Conservation (phyloP, 768 basidiomycete genomes). For the Phanerochaete sordida region DNA sequence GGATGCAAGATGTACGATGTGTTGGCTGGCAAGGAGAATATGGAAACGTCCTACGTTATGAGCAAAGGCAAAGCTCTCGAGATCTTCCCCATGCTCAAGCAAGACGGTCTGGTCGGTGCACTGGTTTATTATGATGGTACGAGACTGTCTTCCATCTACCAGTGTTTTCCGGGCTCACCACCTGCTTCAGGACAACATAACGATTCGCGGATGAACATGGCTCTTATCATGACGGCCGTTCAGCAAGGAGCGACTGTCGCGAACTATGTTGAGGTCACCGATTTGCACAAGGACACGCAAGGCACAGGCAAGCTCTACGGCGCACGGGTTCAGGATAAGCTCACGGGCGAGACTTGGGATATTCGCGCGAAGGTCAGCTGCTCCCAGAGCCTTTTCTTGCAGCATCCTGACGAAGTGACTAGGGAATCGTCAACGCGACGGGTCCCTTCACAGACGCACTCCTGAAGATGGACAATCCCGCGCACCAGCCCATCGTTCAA, state of each 20-base stretch:
- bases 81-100: constrained; percentile 95
- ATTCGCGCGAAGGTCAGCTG: constrained; percentile 69
- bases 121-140: constrained; percentile 96
- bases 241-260: constrained; percentile 83
- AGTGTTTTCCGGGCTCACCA: constrained; percentile 29
- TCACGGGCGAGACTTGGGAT: constrained; percentile 80
- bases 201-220: constrained; percentile 97
- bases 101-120: constrained; percentile 87
- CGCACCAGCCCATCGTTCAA: constrained; percentile 83
- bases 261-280: constrained; percentile 87
- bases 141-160: constrained; percentile 26
- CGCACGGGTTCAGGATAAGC: constrained; percentile 72
- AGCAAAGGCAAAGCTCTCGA: constrained; percentile 90
- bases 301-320: constrained; percentile 59
- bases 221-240: constrained; percentile 91
- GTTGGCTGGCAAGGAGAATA: constrained; percentile 93
- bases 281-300: constrained; percentile 62
- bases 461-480: constrained; percentile 73
- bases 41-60: constrained; percentile 95
- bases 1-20: constrained; percentile 97
- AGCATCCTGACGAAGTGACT: not conserved
- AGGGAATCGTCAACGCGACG: constrained; percentile 96
- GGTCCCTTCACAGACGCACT: constrained; percentile 91
- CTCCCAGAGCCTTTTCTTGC: not conserved
- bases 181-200: constrained; percentile 82